Conservation (phyloP, 148 eudicot species). For the Agrostemma githago region DNA sequence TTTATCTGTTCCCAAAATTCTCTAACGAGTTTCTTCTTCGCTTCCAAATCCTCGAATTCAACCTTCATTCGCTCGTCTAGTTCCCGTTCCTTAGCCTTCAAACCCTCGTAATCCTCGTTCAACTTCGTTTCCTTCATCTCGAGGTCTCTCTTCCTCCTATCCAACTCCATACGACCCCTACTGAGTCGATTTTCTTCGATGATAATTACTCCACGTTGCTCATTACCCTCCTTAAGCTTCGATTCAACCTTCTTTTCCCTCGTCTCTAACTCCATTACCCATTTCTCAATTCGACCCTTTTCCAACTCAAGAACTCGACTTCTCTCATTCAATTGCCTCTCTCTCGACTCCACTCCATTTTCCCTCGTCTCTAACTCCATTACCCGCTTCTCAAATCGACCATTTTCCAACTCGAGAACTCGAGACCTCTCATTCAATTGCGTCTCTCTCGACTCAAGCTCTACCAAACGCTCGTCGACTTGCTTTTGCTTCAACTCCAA, state of each 20-base stretch:
- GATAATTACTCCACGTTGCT: not conserved
- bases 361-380: no score
- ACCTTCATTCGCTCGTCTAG: not conserved
- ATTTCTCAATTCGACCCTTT: not conserved
- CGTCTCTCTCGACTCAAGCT: not conserved
- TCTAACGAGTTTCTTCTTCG: not conserved
- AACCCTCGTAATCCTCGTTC: not conserved
- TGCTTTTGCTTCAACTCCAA: slow-evolving; percentile 11
- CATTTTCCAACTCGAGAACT: slow-evolving; percentile 13
- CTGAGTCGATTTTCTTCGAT: slow-evolving; percentile 9
- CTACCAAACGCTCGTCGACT: not conserved
- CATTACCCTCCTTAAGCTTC: not conserved
- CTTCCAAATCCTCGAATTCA: not conserved
- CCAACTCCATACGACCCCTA: slow-evolving; percentile 8
- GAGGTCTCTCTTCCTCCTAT: slow-evolving; percentile 6
- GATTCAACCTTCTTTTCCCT: not conserved
- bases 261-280: not conserved
- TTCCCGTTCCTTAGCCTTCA: slow-evolving; percentile 2
- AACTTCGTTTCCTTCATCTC: not conserved
- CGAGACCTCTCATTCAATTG: not conserved
- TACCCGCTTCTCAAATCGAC: slow-evolving; percentile 1
- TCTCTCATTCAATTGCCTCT: slow-evolving; percentile 6
- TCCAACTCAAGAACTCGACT: slow-evolving; percentile 3
- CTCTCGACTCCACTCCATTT: slow-evolving; percentile 11
- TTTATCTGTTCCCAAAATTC: not conserved